A percentile compares a stretch with the other conserved stretches of the same genome.
Evolutionary conservation across 345 rosid species (phyloP).

Genomic region (Brassica juncea): DNA sequence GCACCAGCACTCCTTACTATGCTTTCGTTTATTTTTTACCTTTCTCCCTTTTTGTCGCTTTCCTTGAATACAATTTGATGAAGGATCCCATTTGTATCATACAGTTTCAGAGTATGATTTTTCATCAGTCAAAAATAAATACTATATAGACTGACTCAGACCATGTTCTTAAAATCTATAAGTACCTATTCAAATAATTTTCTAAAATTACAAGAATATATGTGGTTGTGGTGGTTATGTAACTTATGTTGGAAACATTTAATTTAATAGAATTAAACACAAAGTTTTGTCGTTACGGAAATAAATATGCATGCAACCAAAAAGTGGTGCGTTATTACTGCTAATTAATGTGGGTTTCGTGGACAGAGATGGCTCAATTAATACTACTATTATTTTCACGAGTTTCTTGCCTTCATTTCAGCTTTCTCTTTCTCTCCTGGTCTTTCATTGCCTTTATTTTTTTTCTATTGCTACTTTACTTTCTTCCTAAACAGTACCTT

Average conservation of each 20-base stretch:
- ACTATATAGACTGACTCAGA: background rate
- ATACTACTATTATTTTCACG: constrained; percentile 27
- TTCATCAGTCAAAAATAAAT: background rate
- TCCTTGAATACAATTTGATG: background rate
- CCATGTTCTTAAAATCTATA: background rate
- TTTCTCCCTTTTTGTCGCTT: background rate
- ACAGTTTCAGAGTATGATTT: background rate
- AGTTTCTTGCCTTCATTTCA: constrained; percentile 31
- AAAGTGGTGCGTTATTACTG: constrained; percentile 16
- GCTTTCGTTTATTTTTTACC: background rate
- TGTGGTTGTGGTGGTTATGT: background rate
- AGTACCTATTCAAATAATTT: background rate
- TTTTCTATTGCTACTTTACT: constrained; percentile 4
- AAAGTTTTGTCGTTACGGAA: constrained; percentile 38
- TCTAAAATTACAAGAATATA: background rate
- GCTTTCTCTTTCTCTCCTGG: background rate
- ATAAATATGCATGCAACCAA: constrained; percentile 36
- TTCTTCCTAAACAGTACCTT: constrained; percentile 28
- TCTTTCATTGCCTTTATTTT: background rate
- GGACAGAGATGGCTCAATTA: constrained; percentile 33
- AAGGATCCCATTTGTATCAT: background rate
- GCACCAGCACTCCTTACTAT: background rate
- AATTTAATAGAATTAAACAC: constrained; percentile 9
- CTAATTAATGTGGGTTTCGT: constrained; percentile 38
- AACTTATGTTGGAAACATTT: background rate